phyloP scores from a whole-genome alignment of 805 yeast species.

The Candida palmyrensis region DNA sequence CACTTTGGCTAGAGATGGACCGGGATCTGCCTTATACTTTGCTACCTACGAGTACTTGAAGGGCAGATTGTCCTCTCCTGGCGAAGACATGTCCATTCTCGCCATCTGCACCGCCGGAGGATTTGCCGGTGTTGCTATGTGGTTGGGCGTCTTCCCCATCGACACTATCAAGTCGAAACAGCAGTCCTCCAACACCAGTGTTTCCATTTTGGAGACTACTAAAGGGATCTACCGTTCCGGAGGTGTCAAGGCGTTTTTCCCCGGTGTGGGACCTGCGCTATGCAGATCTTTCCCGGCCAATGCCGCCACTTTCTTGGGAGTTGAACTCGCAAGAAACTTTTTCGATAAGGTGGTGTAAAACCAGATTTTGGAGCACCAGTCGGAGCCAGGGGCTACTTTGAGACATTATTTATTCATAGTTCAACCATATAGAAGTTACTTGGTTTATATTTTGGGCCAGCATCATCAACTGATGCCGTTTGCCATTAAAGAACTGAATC shows the following conservation, averaged over 20 bases:
- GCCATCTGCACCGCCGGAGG: slow-evolving; percentile 93
- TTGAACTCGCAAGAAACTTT: slow-evolving; percentile 64
- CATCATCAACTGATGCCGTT: too few species aligned
- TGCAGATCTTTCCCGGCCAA: slow-evolving; percentile 96
- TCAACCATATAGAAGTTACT: too few species aligned
- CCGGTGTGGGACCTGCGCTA: slow-evolving; percentile 95
- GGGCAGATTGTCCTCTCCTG: slow-evolving; percentile 50
- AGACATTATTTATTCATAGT: too few species aligned
- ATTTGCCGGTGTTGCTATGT: slow-evolving; percentile 93
- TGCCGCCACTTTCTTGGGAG: slow-evolving; percentile 98
- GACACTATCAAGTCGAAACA: slow-evolving; percentile 89
- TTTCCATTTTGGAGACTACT: slow-evolving; percentile 62
- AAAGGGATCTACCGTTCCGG: slow-evolving; percentile 64
- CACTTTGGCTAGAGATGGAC: slow-evolving; percentile 94
- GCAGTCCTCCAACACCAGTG: slow-evolving; percentile 54
- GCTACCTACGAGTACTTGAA: slow-evolving; percentile 89
- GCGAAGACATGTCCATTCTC: slow-evolving; percentile 55
- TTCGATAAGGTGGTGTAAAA: slow-evolving; percentile 30
- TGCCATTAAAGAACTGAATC: too few species aligned
- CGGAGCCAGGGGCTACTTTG: too few species aligned
- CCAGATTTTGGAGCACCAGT: too few species aligned
- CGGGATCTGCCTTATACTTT: slow-evolving; percentile 93
- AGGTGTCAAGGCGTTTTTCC: slow-evolving; percentile 90
- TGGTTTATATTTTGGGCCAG: too few species aligned
- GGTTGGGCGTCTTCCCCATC: slow-evolving; percentile 93